Conservation (phyloP, 345 rosid species). For the Salix caprea region DNA sequence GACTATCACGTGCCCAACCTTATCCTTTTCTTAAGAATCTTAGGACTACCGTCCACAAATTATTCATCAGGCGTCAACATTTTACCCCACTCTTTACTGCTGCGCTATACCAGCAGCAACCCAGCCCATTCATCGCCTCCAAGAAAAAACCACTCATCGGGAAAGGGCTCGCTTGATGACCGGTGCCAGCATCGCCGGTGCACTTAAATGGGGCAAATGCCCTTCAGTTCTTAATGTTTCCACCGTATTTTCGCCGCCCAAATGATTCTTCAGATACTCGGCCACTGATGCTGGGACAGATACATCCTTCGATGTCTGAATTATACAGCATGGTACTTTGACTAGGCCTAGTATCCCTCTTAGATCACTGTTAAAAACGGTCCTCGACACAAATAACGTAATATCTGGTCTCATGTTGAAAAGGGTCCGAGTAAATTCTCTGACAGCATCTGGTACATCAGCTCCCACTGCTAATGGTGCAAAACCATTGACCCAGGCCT, state of each 20-base stretch:
- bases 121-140: not conserved
- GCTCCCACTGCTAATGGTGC: slow-evolving; percentile 78
- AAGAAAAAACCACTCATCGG: slow-evolving; percentile 26
- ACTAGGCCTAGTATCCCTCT: slow-evolving; percentile 69
- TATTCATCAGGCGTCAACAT: slow-evolving; percentile 30
- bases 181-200: slow-evolving; percentile 57
- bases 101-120: not conserved
- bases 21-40: slow-evolving; percentile 25
- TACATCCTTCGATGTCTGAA: slow-evolving; percentile 62
- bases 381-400: slow-evolving; percentile 49
- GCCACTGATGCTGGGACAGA: slow-evolving; percentile 70
- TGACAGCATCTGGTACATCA: slow-evolving; percentile 74
- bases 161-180: slow-evolving; percentile 61
- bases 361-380: slow-evolving; percentile 64
- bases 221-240: slow-evolving; percentile 68
- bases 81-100: slow-evolving; percentile 4
- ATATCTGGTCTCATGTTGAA: slow-evolving; percentile 94
- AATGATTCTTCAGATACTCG: slow-evolving; percentile 51
- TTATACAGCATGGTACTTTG: slow-evolving; percentile 53
- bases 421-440: slow-evolving; percentile 76
- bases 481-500: slow-evolving; percentile 73
- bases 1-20: slow-evolving; percentile 36
- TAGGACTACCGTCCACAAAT: slow-evolving; percentile 28
- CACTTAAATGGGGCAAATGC: slow-evolving; percentile 82
- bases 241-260: slow-evolving; percentile 65